Percentiles rank a stretch among this genome's conserved stretches.
Conservation (phyloP, 305 asterid species). For the Solanum hybrid region DNA sequence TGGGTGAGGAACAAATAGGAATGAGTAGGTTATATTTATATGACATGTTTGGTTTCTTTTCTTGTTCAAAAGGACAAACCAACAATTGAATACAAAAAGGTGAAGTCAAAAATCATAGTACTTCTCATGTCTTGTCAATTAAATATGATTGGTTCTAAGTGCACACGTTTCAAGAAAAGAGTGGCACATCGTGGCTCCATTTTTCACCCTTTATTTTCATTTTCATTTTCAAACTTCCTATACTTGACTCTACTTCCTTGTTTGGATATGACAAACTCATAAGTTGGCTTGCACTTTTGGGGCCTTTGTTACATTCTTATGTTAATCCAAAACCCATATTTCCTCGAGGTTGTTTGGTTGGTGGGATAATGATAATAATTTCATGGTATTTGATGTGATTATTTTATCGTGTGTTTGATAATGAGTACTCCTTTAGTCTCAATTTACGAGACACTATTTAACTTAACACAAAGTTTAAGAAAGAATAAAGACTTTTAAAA, state of each 20-base stretch:
- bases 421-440: background rate
- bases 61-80: background rate
- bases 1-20: background rate
- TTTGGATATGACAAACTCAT: background rate
- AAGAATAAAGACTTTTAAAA: background rate
- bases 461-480: too few relatives aligned
- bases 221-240: background rate
- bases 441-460: background rate
- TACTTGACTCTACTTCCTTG: background rate
- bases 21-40: background rate
- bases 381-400: accelerated
- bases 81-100: background rate
- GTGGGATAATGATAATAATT: background rate
- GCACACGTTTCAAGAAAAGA: constrained; percentile 5
- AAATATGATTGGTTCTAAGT: background rate
- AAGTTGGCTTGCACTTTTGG: background rate
- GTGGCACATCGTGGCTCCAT: background rate
- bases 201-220: background rate
- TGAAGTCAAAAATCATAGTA: background rate
- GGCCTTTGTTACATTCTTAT: background rate
- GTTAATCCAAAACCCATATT: background rate
- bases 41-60: background rate
- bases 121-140: background rate
- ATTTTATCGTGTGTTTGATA: background rate
- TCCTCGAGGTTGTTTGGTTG: background rate